phyloP scores from a whole-genome alignment of 441 rosid genomes.

The Corymbia citriodora region DNA sequence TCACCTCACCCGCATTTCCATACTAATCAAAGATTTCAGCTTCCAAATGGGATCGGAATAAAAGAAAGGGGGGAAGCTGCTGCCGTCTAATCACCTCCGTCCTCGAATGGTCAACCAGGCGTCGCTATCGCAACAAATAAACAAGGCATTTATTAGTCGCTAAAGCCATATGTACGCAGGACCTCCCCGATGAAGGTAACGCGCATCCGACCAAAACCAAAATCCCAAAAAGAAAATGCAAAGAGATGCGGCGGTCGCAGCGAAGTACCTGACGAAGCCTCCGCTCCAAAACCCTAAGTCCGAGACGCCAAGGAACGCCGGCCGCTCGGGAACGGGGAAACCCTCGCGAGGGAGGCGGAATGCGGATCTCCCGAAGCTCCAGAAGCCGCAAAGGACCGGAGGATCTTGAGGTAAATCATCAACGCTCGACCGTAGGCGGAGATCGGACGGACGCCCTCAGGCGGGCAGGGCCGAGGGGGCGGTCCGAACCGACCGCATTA shows the following conservation, averaged over 20 bases:
- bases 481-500: neutral
- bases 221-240: neutral
- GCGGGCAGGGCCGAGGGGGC: neutral
- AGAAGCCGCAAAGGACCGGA: slow-evolving; percentile 1
- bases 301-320: neutral
- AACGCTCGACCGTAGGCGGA: neutral
- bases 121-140: neutral
- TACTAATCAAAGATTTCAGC: neutral
- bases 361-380: neutral
- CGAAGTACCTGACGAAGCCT: neutral
- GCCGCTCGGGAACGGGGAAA: neutral
- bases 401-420: slow-evolving; percentile 18
- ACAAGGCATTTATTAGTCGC: neutral
- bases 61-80: neutral
- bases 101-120: neutral
- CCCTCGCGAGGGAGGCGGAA: neutral
- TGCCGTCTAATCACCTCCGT: neutral
- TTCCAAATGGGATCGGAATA: neutral
- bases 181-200: neutral
- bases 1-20: neutral
- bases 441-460: neutral
- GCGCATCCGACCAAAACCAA: neutral
- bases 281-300: neutral
- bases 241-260: neutral
- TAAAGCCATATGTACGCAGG: neutral